Evolutionary conservation across 1,139 yeast species (phyloP), one percentile per base, ranked within the genome.

Genomic region (Hanseniaspora sp.): DNA sequence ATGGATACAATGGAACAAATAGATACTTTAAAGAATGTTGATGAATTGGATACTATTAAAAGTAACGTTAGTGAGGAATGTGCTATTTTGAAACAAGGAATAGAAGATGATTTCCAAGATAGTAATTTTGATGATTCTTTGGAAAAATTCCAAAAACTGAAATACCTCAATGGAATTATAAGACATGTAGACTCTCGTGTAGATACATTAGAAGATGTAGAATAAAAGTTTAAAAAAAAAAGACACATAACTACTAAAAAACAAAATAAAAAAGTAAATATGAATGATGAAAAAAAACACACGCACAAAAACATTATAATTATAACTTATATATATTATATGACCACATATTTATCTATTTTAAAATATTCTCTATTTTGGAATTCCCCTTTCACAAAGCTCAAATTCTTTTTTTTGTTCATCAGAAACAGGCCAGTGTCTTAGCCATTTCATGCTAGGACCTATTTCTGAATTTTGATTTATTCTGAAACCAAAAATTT

Each of bases 381-480:
- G 84, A 30, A 80, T 69, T 46, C 71, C 74, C 62, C 76, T 81
- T 64, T 82, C 86, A 64, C 92, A 84, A 48, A 69, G 71, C 12
- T 77, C 74, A 59, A 72, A 80, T 65, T 83, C 92, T 55, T 69
- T 71, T 61, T 75, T 69, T 61, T 84, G 87, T 48, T 72, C 78
- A 11, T 69, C 72, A 1, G 80, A 72, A 53, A 72, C 74, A 0
- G 96, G 96, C 59, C 77, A 74, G 68, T 80, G 80, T 61, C 97
- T 78, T 58, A 92, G 73, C 99, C 99, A 92, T 63, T 78, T 79
- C 98, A 92, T 92, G 62, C 97, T 75, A 12, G 95, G 94, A 0
- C 99, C 98, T 49, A 86, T 77, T 23, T 77, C 72, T 54, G 95
- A 83, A 55, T 72, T 66, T 64, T 86, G 95, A 62, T 85, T 80